phyloP scores from a whole-genome alignment of 345 rosid genomes.

The Limnanthes douglasii region DNA sequence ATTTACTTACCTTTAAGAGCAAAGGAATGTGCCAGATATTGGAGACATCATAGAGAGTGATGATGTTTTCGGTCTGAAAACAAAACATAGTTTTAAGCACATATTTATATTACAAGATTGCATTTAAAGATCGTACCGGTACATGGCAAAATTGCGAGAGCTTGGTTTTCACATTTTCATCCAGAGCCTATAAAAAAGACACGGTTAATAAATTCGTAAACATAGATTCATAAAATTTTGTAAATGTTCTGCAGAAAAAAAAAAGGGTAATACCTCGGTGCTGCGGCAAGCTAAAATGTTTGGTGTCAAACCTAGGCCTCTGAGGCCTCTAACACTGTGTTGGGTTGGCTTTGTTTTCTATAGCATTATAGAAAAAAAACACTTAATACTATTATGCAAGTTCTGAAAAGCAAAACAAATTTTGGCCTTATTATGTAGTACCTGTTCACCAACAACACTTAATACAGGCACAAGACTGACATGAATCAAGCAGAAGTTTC shows the following conservation, averaged over 20 bases:
- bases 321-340: constrained; percentile 75
- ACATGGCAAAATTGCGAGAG: constrained; percentile 94
- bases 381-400: too few relatives aligned
- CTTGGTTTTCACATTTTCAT: constrained; percentile 66
- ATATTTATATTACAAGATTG: constrained; percentile 3
- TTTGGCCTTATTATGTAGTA: too few relatives aligned
- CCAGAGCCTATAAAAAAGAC: constrained; percentile 52
- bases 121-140: constrained; percentile 24
- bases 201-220: neutral
- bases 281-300: constrained; percentile 89
- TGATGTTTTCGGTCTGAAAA: constrained; percentile 56
- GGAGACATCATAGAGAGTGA: constrained; percentile 80
- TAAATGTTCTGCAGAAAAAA: neutral
- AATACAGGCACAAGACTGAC: constrained; percentile 98
- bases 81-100: neutral
- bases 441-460: constrained; percentile 98
- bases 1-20: constrained; percentile 57
- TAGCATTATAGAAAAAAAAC: constrained; percentile 1
- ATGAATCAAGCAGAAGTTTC: constrained; percentile 89
- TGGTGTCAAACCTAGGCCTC: constrained; percentile 86
- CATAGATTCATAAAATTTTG: neutral
- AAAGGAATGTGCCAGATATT: constrained; percentile 97
- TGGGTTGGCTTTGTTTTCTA: constrained; percentile 99
- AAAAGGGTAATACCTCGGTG: constrained; percentile 32
- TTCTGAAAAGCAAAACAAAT: too few relatives aligned